These are phyloP conservation scores for Solanum okadae DNA, from an alignment of 257 asterid species.

Conservation along the genomic window DNA sequence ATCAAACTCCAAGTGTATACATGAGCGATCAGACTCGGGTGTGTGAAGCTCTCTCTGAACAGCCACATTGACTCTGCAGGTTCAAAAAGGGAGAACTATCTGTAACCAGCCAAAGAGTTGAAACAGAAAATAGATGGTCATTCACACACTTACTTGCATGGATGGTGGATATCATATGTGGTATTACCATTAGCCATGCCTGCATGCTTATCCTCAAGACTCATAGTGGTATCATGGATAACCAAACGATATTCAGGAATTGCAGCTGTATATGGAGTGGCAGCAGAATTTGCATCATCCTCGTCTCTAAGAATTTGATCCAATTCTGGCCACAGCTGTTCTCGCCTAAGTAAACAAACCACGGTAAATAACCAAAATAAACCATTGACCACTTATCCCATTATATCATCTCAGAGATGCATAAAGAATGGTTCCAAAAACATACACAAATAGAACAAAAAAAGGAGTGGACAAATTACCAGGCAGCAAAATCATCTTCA, in stretches of 20 bases:
- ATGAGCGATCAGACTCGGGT: slow-evolving; percentile 70
- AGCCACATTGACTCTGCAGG: slow-evolving; percentile 61
- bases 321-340: slow-evolving; percentile 58
- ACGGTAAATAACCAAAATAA: neutral
- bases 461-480: slow-evolving; percentile 27
- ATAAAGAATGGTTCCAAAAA: neutral
- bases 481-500: slow-evolving; percentile 70
- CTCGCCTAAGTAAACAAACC: slow-evolving; percentile 38
- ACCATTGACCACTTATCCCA: neutral
- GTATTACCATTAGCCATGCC: slow-evolving; percentile 44
- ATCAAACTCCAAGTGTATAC: slow-evolving; percentile 74
- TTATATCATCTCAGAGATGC: neutral
- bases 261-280: slow-evolving; percentile 69
- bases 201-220: slow-evolving; percentile 26
- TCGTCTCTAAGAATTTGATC: slow-evolving; percentile 47
- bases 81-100: slow-evolving; percentile 8
- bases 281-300: slow-evolving; percentile 33
- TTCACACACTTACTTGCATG: slow-evolving; percentile 46
- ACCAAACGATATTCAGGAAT: slow-evolving; percentile 53
- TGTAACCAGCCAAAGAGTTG: slow-evolving; percentile 4
- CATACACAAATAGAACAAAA: neutral
- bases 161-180: slow-evolving; percentile 62
- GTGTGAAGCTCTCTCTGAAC: slow-evolving; percentile 69
- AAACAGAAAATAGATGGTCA: neutral
- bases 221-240: slow-evolving; percentile 33